Percentiles rank a stretch among this genome's conserved stretches.
Conservation (phyloP, 192 early-diverging fungal species). For the Obelidium mucronatum region DNA sequence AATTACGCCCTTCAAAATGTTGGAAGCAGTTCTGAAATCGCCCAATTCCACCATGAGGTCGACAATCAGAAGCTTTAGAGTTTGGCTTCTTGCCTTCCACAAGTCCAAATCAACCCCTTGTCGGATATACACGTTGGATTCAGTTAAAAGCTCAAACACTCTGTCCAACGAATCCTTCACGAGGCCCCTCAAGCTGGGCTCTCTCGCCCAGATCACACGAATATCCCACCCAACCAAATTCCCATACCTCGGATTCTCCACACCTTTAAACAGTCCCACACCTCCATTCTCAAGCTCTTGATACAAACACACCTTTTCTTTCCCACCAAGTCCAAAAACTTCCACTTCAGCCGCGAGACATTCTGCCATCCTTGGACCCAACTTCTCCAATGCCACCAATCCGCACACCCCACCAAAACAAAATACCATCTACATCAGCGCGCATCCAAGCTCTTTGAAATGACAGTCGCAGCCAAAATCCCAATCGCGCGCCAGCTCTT, state of each 20-base stretch:
- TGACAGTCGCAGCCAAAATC: constrained; percentile 34
- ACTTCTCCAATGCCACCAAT: constrained; percentile 42
- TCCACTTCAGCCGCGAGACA: constrained; percentile 40
- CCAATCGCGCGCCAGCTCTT: constrained; percentile 49
- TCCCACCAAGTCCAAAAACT: constrained; percentile 4
- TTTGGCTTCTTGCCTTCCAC: neutral
- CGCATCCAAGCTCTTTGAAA: constrained; percentile 35
- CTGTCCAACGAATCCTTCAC: constrained; percentile 3
- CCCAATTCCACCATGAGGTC: constrained; percentile 41
- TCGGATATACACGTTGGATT: neutral
- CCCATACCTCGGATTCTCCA: neutral
- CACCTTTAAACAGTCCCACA: neutral
- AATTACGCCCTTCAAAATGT: constrained; percentile 25
- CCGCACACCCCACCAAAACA: constrained; percentile 46
- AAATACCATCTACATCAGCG: constrained; percentile 40
- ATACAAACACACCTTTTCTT: too few species aligned
- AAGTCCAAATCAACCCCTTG: neutral
- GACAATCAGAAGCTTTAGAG: constrained; percentile 37
- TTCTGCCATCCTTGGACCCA: constrained; percentile 40
- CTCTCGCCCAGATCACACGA: neutral
- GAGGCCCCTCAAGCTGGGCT: constrained; percentile 1
- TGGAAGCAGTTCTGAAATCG: constrained; percentile 38
- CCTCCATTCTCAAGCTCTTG: constrained; percentile 24
- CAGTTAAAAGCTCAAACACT: neutral
- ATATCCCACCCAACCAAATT: constrained; percentile 12